These are phyloP conservation scores for Fusarium xyrophilum DNA, from an alignment of 2,329 filamentous ascomycete genomes.

Conservation along the genomic window DNA sequence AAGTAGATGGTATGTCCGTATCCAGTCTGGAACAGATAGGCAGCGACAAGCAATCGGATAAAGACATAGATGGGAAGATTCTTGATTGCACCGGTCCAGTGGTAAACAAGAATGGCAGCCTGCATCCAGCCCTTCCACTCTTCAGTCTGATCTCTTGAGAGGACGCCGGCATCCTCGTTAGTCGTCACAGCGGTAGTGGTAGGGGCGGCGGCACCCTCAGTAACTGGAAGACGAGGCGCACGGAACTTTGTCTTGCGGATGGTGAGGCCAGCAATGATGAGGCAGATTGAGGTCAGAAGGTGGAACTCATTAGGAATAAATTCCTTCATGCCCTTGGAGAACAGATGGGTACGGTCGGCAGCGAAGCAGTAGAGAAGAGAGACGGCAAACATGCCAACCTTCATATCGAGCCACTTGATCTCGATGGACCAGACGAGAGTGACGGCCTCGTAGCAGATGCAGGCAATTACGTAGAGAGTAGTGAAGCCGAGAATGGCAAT, in stretches of 20 bases:
- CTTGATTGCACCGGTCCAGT: conserved; percentile 61
- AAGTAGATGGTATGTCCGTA: conserved; percentile 69
- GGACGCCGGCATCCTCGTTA: conserved; percentile 32
- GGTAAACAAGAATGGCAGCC: conserved; percentile 58
- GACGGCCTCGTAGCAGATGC: conserved; percentile 27
- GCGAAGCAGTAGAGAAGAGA: conserved; percentile 41
- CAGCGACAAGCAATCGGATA: conserved; percentile 60
- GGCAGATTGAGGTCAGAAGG: conserved; percentile 19
- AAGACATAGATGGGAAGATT: conserved; percentile 60
- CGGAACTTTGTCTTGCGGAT: conserved; percentile 29
- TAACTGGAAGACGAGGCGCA: conserved; percentile 11
- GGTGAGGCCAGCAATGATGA: conserved; percentile 19
- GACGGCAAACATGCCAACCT: conserved; percentile 38
- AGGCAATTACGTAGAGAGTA: conserved; percentile 26
- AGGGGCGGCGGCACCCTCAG: neutral
- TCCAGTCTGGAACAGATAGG: conserved; percentile 68
- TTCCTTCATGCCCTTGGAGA: conserved; percentile 41
- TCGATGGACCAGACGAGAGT: conserved; percentile 23
- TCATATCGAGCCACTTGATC: conserved; percentile 31
- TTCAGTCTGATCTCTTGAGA: conserved; percentile 61
- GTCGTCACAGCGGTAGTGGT: neutral
- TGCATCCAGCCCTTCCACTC: conserved; percentile 75
- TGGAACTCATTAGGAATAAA: conserved; percentile 30
- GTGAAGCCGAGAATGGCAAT: conserved; percentile 32
- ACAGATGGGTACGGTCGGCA: conserved; percentile 42